Evolutionary conservation across 176 grass and related monocot species (phyloP).

Genomic region (Zea mays): DNA sequence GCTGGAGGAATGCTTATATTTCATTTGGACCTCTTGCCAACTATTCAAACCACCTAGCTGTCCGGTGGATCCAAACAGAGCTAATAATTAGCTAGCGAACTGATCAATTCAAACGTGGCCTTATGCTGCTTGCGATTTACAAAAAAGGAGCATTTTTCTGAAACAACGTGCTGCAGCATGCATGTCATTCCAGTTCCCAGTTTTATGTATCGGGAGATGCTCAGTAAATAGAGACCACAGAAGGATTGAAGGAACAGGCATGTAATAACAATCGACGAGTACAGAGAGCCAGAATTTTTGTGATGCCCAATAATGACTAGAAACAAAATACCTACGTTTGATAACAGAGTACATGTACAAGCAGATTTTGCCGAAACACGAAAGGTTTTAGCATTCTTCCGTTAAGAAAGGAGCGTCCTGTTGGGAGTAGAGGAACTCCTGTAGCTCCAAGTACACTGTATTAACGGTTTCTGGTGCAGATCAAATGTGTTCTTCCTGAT

Average conservation of each 20-base stretch:
- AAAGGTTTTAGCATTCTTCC: neutral
- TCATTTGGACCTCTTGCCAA: neutral
- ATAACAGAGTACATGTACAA: slow-evolving; percentile 19
- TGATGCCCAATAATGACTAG: neutral
- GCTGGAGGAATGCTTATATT: neutral
- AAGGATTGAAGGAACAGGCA: too few relatives aligned
- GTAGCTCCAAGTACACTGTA: neutral
- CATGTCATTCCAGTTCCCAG: neutral
- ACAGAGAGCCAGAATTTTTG: neutral
- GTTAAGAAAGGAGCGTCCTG: neutral
- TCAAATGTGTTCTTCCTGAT: neutral
- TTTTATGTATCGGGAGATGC: neutral
- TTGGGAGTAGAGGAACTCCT: slow-evolving; percentile 7
- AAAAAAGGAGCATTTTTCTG: neutral
- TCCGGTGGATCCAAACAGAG: neutral
- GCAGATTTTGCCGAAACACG: slow-evolving; percentile 1
- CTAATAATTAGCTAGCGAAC: neutral
- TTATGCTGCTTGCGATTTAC: neutral
- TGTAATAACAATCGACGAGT: neutral
- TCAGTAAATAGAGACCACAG: neutral
- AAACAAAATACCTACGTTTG: neutral
- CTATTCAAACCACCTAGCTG: neutral
- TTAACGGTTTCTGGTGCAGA: slow-evolving; percentile 26
- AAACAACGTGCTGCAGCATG: neutral
- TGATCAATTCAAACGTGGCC: neutral